Conservation (phyloP, 805 yeast genomes). For the Maudiozyma bulderi region DNA sequence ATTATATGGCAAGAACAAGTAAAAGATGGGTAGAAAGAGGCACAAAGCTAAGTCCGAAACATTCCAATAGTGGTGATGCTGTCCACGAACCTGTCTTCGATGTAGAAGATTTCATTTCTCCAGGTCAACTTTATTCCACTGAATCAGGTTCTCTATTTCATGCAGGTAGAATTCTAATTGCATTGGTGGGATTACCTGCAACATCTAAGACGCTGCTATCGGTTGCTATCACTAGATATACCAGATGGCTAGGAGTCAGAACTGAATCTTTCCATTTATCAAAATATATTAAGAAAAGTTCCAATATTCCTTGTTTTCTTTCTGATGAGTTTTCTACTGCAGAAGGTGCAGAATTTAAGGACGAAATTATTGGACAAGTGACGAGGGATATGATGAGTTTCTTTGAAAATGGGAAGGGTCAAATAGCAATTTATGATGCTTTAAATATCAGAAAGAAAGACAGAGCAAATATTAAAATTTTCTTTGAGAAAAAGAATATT, state of each 20-base stretch:
- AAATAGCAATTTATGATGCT: slow-evolving; percentile 93
- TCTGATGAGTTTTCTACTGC: slow-evolving; percentile 41
- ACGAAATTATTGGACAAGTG: slow-evolving; percentile 52
- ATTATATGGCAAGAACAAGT: slow-evolving; percentile 46
- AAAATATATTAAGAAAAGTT: slow-evolving; percentile 62
- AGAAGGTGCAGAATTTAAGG: slow-evolving; percentile 45
- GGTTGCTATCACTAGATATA: slow-evolving; percentile 81
- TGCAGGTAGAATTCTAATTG: slow-evolving; percentile 87
- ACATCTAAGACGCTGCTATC: slow-evolving; percentile 91
- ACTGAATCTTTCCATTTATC: slow-evolving; percentile 88
- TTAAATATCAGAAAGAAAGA: slow-evolving; percentile 72
- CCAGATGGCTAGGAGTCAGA: slow-evolving; percentile 93
- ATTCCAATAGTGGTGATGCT: slow-evolving; percentile 35
- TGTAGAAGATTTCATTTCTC: slow-evolving; percentile 49
- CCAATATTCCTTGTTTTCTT: slow-evolving; percentile 53
- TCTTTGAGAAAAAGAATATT: slow-evolving; percentile 48
- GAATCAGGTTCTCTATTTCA: slow-evolving; percentile 89
- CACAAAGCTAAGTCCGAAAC: neutral
- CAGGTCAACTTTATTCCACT: slow-evolving; percentile 89
- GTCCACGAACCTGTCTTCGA: slow-evolving; percentile 43
- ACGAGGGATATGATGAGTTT: slow-evolving; percentile 59
- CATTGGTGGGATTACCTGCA: slow-evolving; percentile 88
- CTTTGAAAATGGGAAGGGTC: slow-evolving; percentile 73
- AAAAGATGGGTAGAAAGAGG: slow-evolving; percentile 35
- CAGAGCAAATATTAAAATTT: slow-evolving; percentile 47